phyloP scores from a whole-genome alignment of 2,329 filamentous ascomycete species.

The Penicillium concentricum region DNA sequence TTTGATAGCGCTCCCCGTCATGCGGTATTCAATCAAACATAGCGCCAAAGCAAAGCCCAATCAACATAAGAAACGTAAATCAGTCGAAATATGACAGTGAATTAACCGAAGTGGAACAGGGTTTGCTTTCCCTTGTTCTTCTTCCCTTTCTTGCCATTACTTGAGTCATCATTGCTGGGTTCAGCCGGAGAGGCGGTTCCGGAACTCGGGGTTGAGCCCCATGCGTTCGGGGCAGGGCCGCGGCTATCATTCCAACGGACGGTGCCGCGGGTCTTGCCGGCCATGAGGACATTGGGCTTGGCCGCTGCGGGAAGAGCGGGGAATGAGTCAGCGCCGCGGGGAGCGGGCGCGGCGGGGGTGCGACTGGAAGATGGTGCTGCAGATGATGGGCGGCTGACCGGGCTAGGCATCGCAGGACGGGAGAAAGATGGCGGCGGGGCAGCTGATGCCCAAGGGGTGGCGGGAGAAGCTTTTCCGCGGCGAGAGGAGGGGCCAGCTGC shows the following conservation, averaged over 20 bases:
- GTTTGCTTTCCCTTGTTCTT: conserved; percentile 44
- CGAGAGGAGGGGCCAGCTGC: conserved; percentile 22
- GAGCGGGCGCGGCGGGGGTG: conserved; percentile 23
- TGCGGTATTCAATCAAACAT: not conserved
- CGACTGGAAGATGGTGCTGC: conserved; percentile 26
- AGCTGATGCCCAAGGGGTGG: conserved; percentile 27
- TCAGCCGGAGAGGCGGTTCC: conserved; percentile 24
- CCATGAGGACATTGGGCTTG: conserved; percentile 61
- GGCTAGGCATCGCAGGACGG: conserved; percentile 22
- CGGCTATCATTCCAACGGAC: conserved; percentile 47
- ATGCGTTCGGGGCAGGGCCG: conserved; percentile 37
- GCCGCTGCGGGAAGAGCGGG: conserved; percentile 78
- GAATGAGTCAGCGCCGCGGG: conserved; percentile 62
- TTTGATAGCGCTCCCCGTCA: not conserved
- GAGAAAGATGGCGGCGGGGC: conserved; percentile 23
- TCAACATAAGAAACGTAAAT: conserved; percentile 3
- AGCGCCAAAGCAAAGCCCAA: not conserved
- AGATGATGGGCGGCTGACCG: conserved; percentile 29
- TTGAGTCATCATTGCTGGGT: conserved; percentile 18
- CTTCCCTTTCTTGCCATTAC: conserved; percentile 38
- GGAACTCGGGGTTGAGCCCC: conserved; percentile 31
- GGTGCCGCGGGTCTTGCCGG: conserved; percentile 48
- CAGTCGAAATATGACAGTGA: conserved; percentile 39
- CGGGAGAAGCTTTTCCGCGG: conserved; percentile 19
- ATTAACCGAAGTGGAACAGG: conserved; percentile 41